Evolutionary conservation across 2,329 filamentous ascomycete species (phyloP), one percentile per base, ranked within the genome.

Genomic region (Aspergillus sp.): DNA sequence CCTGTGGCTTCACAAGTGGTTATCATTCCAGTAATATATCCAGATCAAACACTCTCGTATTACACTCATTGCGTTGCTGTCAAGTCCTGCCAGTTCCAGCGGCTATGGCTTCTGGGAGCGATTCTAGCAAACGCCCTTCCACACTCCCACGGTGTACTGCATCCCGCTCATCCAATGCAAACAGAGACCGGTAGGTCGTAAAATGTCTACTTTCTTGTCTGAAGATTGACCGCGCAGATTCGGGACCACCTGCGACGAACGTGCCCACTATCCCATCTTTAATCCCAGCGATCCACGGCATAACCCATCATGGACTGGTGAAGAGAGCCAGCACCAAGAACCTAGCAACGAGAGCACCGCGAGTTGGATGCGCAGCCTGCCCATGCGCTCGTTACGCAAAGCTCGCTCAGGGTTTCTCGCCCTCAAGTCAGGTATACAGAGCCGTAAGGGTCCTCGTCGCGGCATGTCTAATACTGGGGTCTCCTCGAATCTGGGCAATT

Each of bases 201-300:
- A 13, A 38, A 11, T 30, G 26, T 30, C 26, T 7, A 11, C 10
- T 10, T 30, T 30, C 26, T 11, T 30, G 26, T 30, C 26, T 8
- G 26, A 8, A 30, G 26, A 30, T 8, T 30, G 26, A 30, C 26
- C 26, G 8, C 26, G 10, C 26, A 30, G 26, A 11, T 30, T 3
- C 10, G 9, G 26, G 26, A 8, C 26, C 7, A 30, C 26, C 26
- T 38, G 35, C 35, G 35, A 67, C 43, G 70, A 73, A 55, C 65
- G 56, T 30, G 49, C 51, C 8, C 65, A 71, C 52, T 73, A 73
- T 52, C 68, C 70, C 2, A 33, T 73, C 13, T 73, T 66, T 48
- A 61, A 72, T 45, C 67, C 69, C 26, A 55, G 51, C n/a, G 62
- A 73, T 45, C 68, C 69, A 52, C 60, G 65, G 24, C 71, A 73